phyloP scores from a whole-genome alignment of 257 asterid species.

The Solanum ahanhuiri region DNA sequence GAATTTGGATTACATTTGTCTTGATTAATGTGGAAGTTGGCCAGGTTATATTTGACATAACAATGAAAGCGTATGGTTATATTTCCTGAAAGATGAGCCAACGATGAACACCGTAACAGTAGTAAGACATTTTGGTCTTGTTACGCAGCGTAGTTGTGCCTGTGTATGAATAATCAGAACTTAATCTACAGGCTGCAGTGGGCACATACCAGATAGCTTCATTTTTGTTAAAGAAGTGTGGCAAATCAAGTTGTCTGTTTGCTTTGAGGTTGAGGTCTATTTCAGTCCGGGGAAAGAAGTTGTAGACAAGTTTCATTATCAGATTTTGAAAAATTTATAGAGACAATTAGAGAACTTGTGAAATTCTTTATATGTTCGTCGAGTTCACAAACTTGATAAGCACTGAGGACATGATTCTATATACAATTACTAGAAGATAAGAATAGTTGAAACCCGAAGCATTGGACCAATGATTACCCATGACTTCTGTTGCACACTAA shows the following conservation, averaged over 20 bases:
- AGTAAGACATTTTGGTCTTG: not conserved
- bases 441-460: not conserved
- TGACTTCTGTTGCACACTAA: no score
- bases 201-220: not conserved
- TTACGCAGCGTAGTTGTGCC: not conserved
- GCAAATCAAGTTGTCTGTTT: not conserved
- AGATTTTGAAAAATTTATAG: not conserved
- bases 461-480: no score
- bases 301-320: no score
- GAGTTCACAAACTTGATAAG: not conserved
- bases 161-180: not conserved
- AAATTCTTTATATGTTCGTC: not conserved
- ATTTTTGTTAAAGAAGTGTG: not conserved
- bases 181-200: not conserved
- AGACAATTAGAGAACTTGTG: not conserved
- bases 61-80: not conserved
- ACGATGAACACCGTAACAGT: not conserved
- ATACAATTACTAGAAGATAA: not conserved
- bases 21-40: not conserved
- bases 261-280: not conserved
- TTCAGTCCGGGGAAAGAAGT: not conserved
- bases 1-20: not conserved
- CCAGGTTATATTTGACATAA: not conserved
- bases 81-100: not conserved
- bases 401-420: not conserved